Conservation (phyloP, 768 basidiomycete genomes). For the Piloderma croceum region DNA sequence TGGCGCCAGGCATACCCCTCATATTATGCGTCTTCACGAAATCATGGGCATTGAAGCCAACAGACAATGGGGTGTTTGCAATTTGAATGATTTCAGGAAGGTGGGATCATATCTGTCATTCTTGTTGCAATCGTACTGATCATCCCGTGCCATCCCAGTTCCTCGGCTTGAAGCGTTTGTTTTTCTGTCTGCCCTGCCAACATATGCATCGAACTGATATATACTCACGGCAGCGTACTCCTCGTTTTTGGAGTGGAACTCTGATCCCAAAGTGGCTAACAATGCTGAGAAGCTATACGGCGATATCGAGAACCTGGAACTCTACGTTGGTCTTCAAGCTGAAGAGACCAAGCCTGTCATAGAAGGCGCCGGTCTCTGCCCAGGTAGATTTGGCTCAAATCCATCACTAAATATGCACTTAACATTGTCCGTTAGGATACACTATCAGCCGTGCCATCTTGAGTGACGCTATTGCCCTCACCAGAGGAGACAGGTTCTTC, state of each 20-base stretch:
- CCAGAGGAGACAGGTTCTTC: constrained; percentile 78
- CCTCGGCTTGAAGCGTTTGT: constrained; percentile 69
- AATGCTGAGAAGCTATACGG: constrained; percentile 77
- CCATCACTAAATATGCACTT: not conserved
- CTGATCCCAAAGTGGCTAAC: constrained; percentile 57
- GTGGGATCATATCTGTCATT: constrained; percentile 18
- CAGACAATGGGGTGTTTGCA: constrained; percentile 75
- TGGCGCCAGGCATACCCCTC: constrained; percentile 70
- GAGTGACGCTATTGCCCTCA: constrained; percentile 80
- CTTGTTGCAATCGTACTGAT: not conserved
- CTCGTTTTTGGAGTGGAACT: constrained; percentile 79
- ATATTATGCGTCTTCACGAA: constrained; percentile 68
- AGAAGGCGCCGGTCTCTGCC: constrained; percentile 80
- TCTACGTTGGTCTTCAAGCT: constrained; percentile 78
- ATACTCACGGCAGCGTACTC: constrained; percentile 45
- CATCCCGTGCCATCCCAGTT: constrained; percentile 34
- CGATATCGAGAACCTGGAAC: constrained; percentile 68
- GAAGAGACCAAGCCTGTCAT: constrained; percentile 65
- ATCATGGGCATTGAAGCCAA: constrained; percentile 80
- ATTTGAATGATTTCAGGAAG: constrained; percentile 78
- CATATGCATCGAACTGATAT: not conserved
- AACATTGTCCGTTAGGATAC: constrained; percentile 43
- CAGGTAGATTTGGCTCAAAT: constrained; percentile 39
- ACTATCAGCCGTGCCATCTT: constrained; percentile 84
- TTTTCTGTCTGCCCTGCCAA: not conserved